These are phyloP conservation scores for Termitomyces sp. DNA, from an alignment of 768 basidiomycete genomes.

Conservation along the genomic window DNA sequence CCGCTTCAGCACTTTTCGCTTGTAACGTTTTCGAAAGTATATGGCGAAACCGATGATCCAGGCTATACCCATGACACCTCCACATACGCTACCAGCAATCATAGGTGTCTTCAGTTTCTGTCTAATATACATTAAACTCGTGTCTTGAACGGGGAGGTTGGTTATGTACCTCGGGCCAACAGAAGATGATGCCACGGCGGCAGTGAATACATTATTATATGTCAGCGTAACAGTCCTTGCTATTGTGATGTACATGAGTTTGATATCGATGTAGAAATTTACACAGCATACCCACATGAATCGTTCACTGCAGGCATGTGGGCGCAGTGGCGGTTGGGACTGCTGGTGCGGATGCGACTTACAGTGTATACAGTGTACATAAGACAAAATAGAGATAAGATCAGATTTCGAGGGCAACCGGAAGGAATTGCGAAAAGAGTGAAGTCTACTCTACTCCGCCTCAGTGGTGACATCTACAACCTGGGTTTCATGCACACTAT, in stretches of 20 bases:
- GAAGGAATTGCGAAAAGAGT: neutral
- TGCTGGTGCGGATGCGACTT: too few species aligned
- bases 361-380: neutral
- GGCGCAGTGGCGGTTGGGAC: neutral
- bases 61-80: constrained; percentile 40
- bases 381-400: constrained; percentile 9
- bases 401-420: constrained; percentile 1
- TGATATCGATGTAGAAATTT: neutral
- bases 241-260: neutral
- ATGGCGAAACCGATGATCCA: constrained; percentile 53
- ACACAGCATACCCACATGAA: neutral
- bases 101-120: constrained; percentile 54
- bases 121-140: constrained; percentile 20
- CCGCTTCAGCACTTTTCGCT: constrained; percentile 39
- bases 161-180: constrained; percentile 7
- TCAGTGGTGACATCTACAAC: constrained; percentile 36
- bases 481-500: constrained; percentile 65
- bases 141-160: neutral
- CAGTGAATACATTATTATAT: constrained; percentile 4
- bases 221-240: constrained; percentile 1
- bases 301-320: constrained; percentile 4
- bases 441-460: constrained; percentile 3
- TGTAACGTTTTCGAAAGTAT: constrained; percentile 50
- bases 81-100: constrained; percentile 55
- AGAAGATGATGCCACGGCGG: constrained; percentile 2